Conservation (phyloP, 139 green algal species). For the Penium margaritaceum region DNA sequence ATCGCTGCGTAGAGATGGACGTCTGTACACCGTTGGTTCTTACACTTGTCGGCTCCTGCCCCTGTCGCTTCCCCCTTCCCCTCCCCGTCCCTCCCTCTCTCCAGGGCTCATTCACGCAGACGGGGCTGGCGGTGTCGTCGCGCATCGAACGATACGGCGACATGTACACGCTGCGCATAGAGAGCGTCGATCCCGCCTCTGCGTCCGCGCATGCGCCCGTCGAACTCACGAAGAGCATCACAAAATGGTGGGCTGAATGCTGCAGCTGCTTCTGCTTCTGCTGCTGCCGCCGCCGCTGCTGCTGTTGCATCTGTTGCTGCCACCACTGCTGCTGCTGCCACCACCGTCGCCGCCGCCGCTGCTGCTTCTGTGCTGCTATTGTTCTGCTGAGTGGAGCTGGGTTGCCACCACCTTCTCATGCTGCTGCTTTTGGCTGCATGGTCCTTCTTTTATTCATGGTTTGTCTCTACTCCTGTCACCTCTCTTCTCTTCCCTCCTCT, state of each 20-base stretch:
- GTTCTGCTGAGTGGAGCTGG: neutral
- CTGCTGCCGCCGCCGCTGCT: neutral
- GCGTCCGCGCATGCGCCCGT: conserved; percentile 16
- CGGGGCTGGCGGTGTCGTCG: conserved; percentile 40
- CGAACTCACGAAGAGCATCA: conserved; percentile 40
- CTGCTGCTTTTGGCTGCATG: neutral
- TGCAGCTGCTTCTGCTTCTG: neutral
- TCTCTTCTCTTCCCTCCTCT: too few species aligned
- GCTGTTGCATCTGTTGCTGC: too few species aligned
- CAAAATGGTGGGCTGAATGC: conserved; percentile 16
- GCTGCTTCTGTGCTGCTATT: neutral
- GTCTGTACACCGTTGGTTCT: too few species aligned
- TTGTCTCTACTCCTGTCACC: too few species aligned
- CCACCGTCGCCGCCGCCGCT: too few species aligned
- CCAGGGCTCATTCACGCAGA: conserved; percentile 33
- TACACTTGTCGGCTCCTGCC: neutral
- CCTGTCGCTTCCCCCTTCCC: neutral
- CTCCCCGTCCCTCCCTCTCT: neutral
- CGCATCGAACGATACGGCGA: conserved; percentile 29
- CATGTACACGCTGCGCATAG: conserved; percentile 41
- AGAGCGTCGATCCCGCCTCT: conserved; percentile 30
- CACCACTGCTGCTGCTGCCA: too few species aligned
- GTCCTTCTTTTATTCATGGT: too few species aligned
- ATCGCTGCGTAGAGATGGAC: too few species aligned
- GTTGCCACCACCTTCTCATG: neutral